These are phyloP conservation scores for Trichoderma atroviride DNA, from an alignment of 2,329 filamentous ascomycete species.

Conservation along the genomic window DNA sequence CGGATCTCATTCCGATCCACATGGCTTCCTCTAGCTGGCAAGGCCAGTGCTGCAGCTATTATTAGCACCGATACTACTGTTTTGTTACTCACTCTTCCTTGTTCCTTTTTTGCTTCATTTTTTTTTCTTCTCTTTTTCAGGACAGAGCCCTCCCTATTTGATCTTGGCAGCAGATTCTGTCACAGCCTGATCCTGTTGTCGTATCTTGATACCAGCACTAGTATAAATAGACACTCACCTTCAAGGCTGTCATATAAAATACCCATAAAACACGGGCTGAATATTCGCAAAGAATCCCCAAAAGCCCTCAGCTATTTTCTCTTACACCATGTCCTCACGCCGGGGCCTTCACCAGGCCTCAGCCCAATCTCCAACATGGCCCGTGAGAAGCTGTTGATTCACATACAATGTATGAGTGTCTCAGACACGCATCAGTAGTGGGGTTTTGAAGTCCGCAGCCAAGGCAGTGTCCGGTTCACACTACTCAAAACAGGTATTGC, in stretches of 20 bases:
- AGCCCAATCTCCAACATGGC: neutral
- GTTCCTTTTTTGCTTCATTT: neutral
- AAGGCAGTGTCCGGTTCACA: neutral
- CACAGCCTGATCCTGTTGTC: neutral
- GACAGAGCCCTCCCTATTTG: neutral
- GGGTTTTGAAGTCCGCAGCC: neutral
- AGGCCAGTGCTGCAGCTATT: conserved; percentile 8
- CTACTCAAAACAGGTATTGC: neutral
- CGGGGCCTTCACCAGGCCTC: neutral
- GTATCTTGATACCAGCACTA: neutral
- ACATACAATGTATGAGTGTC: neutral
- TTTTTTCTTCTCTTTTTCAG: neutral
- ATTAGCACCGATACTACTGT: neutral
- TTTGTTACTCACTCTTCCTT: neutral
- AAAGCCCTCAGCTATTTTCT: neutral
- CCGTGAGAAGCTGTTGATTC: neutral
- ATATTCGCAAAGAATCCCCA: neutral
- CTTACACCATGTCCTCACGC: neutral
- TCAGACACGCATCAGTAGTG: neutral
- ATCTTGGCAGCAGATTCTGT: neutral
- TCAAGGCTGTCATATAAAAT: neutral
- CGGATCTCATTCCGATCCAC: conserved; percentile 14
- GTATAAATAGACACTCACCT: neutral
- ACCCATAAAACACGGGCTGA: neutral
- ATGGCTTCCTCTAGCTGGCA: neutral